Conservation (phyloP, 78 protist genomes). For the Dictyostelium firmibasis region DNA sequence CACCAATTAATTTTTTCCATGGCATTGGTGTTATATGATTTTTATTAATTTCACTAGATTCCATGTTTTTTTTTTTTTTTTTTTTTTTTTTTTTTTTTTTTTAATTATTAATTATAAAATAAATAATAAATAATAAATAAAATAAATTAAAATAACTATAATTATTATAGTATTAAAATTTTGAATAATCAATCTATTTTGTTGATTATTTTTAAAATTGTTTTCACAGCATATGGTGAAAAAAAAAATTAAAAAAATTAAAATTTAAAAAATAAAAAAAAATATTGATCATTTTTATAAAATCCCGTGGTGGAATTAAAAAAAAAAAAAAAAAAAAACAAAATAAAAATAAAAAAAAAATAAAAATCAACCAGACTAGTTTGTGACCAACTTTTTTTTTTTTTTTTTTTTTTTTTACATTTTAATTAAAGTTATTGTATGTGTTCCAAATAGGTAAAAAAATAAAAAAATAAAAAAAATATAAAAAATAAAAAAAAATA, state of each 20-base stretch:
- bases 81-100: neutral
- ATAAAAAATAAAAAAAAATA: neutral
- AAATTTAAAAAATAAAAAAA: too few species aligned
- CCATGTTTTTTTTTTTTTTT: neutral
- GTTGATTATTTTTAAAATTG: too few species aligned
- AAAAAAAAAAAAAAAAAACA: neutral
- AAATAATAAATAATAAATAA: neutral
- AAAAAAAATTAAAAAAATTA: too few species aligned
- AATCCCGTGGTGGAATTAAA: neutral
- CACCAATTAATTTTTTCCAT: slow-evolving; percentile 25
- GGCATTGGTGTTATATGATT: neutral
- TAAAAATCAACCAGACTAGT: too few species aligned
- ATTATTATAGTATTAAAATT: neutral
- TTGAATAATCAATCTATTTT: neutral
- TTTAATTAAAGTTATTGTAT: too few species aligned
- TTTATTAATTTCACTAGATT: neutral
- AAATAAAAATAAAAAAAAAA: too few species aligned
- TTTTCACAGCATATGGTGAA: neutral
- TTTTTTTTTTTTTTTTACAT: too few species aligned
- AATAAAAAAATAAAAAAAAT: neutral
- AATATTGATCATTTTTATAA: too few species aligned
- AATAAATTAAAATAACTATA: neutral
- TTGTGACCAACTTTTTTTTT: too few species aligned
- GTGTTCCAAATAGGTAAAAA: too few species aligned
- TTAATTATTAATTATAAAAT: neutral